Evolutionary conservation across 805 yeast genomes (phyloP).

Genomic region (Cyberlindnera misumaiensis): DNA sequence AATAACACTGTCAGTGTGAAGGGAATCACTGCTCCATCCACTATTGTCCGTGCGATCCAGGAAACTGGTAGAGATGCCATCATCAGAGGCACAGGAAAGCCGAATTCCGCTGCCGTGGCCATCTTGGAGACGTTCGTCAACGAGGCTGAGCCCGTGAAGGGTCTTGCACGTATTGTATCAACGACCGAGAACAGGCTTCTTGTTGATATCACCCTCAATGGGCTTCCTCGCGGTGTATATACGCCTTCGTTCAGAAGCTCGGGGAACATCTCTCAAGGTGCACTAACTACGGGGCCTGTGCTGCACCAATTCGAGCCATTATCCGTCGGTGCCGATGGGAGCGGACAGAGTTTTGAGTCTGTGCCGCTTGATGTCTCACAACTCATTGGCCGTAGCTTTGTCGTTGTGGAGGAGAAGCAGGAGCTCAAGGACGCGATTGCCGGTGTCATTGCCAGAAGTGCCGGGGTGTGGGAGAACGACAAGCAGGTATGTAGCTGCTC

Average conservation of each 20-base stretch:
- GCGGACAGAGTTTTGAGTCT: conserved; percentile 41
- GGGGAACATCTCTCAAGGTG: conserved; percentile 76
- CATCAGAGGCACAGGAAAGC: conserved; percentile 82
- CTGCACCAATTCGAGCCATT: conserved; percentile 30
- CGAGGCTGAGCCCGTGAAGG: conserved; percentile 58
- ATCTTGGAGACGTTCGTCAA: conserved; percentile 69
- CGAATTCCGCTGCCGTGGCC: conserved; percentile 87
- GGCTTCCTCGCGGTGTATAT: conserved; percentile 57
- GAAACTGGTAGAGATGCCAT: conserved; percentile 81
- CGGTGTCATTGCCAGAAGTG: conserved; percentile 93
- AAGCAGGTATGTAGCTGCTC: conserved; percentile 91
- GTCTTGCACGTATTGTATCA: conserved; percentile 79
- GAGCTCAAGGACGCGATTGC: conserved; percentile 37
- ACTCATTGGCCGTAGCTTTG: conserved; percentile 60
- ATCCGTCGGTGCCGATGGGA: conserved; percentile 29
- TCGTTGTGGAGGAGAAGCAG: conserved; percentile 23
- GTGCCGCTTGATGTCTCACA: conserved; percentile 44
- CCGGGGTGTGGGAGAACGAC: conserved; percentile 96
- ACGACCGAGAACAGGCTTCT: conserved; percentile 46
- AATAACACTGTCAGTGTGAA: conserved; percentile 58
- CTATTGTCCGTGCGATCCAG: conserved; percentile 61
- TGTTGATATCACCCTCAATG: conserved; percentile 75
- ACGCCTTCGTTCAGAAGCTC: conserved; percentile 59
- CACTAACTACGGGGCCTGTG: conserved; percentile 53
- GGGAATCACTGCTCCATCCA: conserved; percentile 73